Conservation (phyloP, 441 rosid genomes). For the Populus hybrid region DNA sequence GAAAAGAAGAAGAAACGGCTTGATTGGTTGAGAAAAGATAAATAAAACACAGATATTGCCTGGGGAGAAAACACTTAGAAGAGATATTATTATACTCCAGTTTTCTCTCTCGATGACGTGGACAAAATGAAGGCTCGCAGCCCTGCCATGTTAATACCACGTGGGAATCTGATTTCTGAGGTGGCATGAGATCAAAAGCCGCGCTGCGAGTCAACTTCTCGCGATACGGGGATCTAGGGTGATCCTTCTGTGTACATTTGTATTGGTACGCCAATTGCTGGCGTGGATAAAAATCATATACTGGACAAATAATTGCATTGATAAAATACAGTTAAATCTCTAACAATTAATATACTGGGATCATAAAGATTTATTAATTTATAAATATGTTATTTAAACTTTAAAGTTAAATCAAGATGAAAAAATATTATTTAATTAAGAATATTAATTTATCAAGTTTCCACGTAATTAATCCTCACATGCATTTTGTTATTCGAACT, state of each 20-base stretch:
- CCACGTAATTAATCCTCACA: too few species aligned
- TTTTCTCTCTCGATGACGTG: constrained; percentile 18
- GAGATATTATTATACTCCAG: not conserved
- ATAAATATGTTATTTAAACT: too few species aligned
- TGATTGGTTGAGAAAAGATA: constrained; percentile 19
- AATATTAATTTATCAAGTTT: too few species aligned
- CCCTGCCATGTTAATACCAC: constrained; percentile 6
- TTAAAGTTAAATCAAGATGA: too few species aligned
- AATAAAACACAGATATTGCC: not conserved
- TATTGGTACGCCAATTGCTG: not conserved
- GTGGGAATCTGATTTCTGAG: not conserved
- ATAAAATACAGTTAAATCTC: too few species aligned
- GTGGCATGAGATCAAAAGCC: constrained; percentile 35
- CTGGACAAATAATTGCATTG: too few species aligned
- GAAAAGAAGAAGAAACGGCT: not conserved
- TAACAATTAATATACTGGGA: too few species aligned
- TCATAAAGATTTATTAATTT: too few species aligned
- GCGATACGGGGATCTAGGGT: constrained; percentile 6
- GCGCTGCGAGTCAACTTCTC: not conserved
- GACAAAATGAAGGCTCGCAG: constrained; percentile 17
- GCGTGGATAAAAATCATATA: not conserved
- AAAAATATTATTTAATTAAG: too few species aligned
- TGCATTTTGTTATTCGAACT: too few species aligned
- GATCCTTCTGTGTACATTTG: constrained; percentile 9
- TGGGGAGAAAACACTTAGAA: not conserved